Percentiles rank a stretch among this genome's conserved stretches.
These are phyloP conservation scores for Cytidiella melzeri DNA, from an alignment of 768 basidiomycete species.

Conservation along the genomic window DNA sequence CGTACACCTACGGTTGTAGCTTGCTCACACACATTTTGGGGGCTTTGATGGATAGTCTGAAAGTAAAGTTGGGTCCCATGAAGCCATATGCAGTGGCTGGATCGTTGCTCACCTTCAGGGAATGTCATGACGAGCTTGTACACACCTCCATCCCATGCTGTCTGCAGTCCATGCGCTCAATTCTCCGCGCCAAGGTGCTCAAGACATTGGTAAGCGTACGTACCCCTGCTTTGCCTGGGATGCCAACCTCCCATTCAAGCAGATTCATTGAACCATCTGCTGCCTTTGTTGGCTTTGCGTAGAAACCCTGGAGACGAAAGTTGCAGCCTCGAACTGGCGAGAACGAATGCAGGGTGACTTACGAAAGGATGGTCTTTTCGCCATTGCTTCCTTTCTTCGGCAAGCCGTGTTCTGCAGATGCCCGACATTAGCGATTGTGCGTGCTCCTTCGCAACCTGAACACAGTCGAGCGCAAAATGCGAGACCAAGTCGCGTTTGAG, in stretches of 20 bases:
- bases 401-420: constrained; percentile 86
- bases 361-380: constrained; percentile 98
- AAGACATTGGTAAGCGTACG: constrained; percentile 28
- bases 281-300: constrained; percentile 87
- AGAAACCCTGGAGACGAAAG: constrained; percentile 72
- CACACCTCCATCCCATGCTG: constrained; percentile 94
- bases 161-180: constrained; percentile 45
- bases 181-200: constrained; percentile 17
- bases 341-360: constrained; percentile 29
- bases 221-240: constrained; percentile 88
- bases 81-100: constrained; percentile 13
- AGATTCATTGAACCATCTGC: constrained; percentile 93
- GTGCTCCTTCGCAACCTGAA: too few species aligned
- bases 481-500: too few species aligned
- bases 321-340: neutral
- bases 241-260: constrained; percentile 98
- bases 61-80: constrained; percentile 14
- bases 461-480: too few species aligned
- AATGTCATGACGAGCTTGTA: constrained; percentile 93
- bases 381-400: constrained; percentile 99
- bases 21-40: constrained; percentile 68
- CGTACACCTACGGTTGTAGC: constrained; percentile 5
- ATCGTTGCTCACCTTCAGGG: constrained; percentile 73
- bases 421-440: constrained; percentile 57
- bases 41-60: constrained; percentile 93